phyloP scores from a whole-genome alignment of 2,329 filamentous ascomycete genomes.

The Chaetomium olivaceum region DNA sequence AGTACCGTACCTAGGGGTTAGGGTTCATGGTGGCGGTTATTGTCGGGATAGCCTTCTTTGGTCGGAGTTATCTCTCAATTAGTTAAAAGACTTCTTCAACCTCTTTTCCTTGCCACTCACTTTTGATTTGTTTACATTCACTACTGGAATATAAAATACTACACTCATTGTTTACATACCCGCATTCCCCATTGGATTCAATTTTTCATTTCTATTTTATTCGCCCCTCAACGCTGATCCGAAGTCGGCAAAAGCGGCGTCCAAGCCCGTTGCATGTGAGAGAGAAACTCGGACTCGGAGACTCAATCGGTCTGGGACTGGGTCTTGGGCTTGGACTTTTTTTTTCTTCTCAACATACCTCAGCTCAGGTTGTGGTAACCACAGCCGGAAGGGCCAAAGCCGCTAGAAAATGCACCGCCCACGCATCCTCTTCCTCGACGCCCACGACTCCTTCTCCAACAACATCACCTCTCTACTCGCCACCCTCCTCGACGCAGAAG shows the following conservation, averaged over 20 bases:
- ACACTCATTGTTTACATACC: neutral
- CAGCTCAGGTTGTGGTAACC: neutral
- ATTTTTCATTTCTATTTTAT: neutral
- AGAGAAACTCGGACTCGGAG: neutral
- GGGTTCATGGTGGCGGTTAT: neutral
- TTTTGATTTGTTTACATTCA: neutral
- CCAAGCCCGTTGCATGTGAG: neutral
- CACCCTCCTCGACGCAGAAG: slow-evolving; percentile 65
- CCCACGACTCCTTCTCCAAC: slow-evolving; percentile 95
- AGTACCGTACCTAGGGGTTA: neutral
- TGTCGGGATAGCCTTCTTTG: neutral
- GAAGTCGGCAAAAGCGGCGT: neutral
- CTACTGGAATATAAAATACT: neutral
- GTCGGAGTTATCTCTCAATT: neutral
- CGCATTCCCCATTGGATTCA: neutral
- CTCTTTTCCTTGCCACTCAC: neutral
- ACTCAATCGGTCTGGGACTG: no score
- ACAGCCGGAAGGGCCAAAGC: neutral
- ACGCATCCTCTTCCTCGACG: slow-evolving; percentile 82
- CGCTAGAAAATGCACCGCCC: slow-evolving; percentile 17
- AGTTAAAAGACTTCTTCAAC: no score
- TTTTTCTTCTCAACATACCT: neutral
- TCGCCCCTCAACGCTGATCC: neutral
- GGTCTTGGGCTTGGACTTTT: neutral
- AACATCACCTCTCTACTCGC: slow-evolving; percentile 86